Evolutionary conservation across 2,329 filamentous ascomycete genomes (phyloP), one percentile per base, ranked within the genome.

Genomic region (Aplosporella prunicola): DNA sequence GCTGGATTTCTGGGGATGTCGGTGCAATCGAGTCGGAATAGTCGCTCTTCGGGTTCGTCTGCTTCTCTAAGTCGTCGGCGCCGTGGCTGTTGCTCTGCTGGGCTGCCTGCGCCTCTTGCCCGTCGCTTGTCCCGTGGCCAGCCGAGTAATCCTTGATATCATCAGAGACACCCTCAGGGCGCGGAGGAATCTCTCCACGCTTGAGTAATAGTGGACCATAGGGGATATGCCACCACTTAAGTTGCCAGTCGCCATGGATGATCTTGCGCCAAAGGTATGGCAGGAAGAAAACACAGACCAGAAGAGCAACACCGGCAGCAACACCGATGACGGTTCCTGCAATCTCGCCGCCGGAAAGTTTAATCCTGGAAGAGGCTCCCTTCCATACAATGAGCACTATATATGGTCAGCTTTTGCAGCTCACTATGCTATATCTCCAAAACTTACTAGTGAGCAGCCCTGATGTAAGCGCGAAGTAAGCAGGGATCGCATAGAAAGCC

Each of bases 261-360:
- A 82, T 63, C 29, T 70, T 63, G 39, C 71, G 66, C 53, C 77
- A 69, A 41, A 79, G 51, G 62, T 69, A 79, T 3, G 75, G 74
- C 13, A 77, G 62, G 42, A 79, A 67, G 55, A 76, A 76, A 42
- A 71, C 40, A 38, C 51, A 52, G 41, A 73, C 56, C 9, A 79
- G 48, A 4, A 69, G 45, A n/a, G 59, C 66, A 40, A 68, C 71
- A 17, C 44, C 71, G 14, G 61, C 64, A 41, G 71, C 71, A 15
- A 68, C 60, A 26, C 67, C 72, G 22, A 78, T 55, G 20, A 75
- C 74, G 36, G 71, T 66, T 38, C 71, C 72, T 11, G 64, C 64
- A 17, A 74, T 63, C 47, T 70, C 59, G 4, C 55, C 55, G 8
- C 68, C 63, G 26, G 58, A 67, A 23, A 78, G 61, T 8, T 64